Percentiles rank a stretch among this genome's conserved stretches.
These are phyloP conservation scores for Aspergillus pseudotamarii DNA, from an alignment of 2,329 filamentous ascomycete genomes.

Conservation along the genomic window DNA sequence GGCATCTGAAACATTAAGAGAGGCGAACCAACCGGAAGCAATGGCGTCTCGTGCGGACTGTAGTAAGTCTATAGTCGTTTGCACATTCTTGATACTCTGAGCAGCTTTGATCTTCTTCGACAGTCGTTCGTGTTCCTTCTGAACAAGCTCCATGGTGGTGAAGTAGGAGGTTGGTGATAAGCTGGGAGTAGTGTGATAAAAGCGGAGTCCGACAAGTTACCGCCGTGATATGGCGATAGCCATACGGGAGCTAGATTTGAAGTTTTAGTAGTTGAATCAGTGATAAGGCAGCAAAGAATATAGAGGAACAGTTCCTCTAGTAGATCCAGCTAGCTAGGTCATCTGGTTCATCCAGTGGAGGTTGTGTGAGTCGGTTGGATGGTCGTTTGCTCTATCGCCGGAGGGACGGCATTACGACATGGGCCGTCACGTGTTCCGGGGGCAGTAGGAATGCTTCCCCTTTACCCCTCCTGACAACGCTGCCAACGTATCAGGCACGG, in stretches of 20 bases:
- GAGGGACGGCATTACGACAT: constrained; percentile 16
- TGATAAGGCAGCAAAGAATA: neutral
- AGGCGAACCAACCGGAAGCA: constrained; percentile 61
- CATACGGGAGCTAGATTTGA: constrained; percentile 22
- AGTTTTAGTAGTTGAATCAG: neutral
- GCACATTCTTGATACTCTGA: constrained; percentile 75
- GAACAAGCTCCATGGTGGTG: constrained; percentile 62
- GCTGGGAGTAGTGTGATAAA: constrained; percentile 4
- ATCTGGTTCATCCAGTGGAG: neutral
- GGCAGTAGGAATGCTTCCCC: neutral
- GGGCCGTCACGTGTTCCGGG: constrained; percentile 13
- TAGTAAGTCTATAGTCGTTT: constrained; percentile 78
- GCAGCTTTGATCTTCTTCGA: constrained; percentile 69
- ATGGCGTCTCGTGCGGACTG: constrained; percentile 73
- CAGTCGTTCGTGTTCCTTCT: constrained; percentile 74
- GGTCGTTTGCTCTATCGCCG: neutral
- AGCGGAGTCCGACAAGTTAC: constrained; percentile 35
- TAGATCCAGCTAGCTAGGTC: neutral
- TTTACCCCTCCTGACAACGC: constrained; percentile 12
- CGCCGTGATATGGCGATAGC: constrained; percentile 25
- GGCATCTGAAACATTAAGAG: neutral
- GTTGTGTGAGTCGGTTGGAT: neutral
- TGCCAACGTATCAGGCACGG: neutral
- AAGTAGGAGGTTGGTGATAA: constrained; percentile 1
- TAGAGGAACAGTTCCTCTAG: neutral